phyloP scores from a whole-genome alignment of 371 early-diverging fungal genomes.

The Mortierella polycephala region DNA sequence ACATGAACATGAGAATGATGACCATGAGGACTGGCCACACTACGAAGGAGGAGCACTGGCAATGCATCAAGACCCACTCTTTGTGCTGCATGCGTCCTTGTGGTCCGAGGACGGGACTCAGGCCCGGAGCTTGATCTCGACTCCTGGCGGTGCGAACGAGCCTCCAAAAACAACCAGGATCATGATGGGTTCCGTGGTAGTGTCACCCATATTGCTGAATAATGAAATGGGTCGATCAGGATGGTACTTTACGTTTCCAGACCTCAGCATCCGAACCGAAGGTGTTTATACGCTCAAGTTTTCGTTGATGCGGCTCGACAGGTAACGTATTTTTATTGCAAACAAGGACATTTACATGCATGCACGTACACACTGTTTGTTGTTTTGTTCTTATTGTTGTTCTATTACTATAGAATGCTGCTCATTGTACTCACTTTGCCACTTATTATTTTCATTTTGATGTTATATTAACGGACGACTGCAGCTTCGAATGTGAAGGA shows the following conservation, averaged over 20 bases:
- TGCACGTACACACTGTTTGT: neutral
- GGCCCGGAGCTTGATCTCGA: constrained; percentile 59
- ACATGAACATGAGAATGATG: neutral
- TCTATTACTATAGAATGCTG: neutral
- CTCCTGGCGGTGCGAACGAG: constrained; percentile 26
- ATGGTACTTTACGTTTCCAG: constrained; percentile 92
- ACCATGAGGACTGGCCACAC: constrained; percentile 1
- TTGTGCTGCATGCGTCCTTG: constrained; percentile 79
- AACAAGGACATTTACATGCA: no score
- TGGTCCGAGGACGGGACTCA: constrained; percentile 76
- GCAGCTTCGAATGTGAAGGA: constrained; percentile 25
- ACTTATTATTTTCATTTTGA: neutral
- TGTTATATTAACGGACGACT: no score
- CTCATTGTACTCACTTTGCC: constrained; percentile 4
- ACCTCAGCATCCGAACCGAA: constrained; percentile 89
- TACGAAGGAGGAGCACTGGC: constrained; percentile 13
- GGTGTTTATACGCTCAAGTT: constrained; percentile 88
- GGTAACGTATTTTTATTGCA: constrained; percentile 33
- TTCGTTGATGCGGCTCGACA: constrained; percentile 64
- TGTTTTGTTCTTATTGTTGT: neutral
- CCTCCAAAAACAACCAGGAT: constrained; percentile 74
- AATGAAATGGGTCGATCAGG: constrained; percentile 80
- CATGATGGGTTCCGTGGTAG: constrained; percentile 82
- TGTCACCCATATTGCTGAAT: constrained; percentile 79
- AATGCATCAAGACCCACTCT: constrained; percentile 62